phyloP scores from a whole-genome alignment of 257 asterid genomes.

The Penstemon davidsonii region DNA sequence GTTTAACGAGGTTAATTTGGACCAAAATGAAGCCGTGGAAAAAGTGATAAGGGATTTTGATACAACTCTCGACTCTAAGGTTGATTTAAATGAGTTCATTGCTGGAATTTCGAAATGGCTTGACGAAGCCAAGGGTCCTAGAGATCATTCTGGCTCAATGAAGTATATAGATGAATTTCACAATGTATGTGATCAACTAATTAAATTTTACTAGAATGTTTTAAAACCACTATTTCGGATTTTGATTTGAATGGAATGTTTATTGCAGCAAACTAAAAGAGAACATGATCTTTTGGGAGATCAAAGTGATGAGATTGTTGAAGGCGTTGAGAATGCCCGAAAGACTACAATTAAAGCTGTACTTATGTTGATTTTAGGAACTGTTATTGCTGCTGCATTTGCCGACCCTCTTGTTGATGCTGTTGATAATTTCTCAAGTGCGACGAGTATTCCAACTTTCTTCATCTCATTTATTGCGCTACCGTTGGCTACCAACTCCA shows the following conservation, averaged over 20 bases:
- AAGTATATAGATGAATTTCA: slow-evolving; percentile 64
- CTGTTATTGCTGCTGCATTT: slow-evolving; percentile 80
- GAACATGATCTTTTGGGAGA: slow-evolving; percentile 63
- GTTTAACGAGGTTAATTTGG: slow-evolving; percentile 61
- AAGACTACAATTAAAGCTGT: slow-evolving; percentile 59
- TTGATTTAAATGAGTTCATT: slow-evolving; percentile 55
- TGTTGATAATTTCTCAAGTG: slow-evolving; percentile 77
- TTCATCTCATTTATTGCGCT: slow-evolving; percentile 85
- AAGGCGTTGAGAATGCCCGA: slow-evolving; percentile 56
- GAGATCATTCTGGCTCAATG: slow-evolving; percentile 44
- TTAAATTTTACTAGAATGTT: slow-evolving; percentile 3
- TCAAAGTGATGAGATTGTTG: slow-evolving; percentile 60
- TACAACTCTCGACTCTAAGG: slow-evolving; percentile 41
- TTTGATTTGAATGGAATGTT: slow-evolving; percentile 14
- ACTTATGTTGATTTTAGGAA: slow-evolving; percentile 68
- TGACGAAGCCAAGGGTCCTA: slow-evolving; percentile 54
- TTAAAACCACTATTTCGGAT: not conserved
- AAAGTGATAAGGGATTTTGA: slow-evolving; percentile 79
- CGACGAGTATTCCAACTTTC: slow-evolving; percentile 82
- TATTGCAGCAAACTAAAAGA: slow-evolving; percentile 72
- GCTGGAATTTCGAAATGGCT: slow-evolving; percentile 73
- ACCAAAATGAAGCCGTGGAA: slow-evolving; percentile 53
- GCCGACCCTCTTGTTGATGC: slow-evolving; percentile 96
- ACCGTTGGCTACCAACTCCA: slow-evolving; percentile 93
- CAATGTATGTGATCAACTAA: slow-evolving; percentile 41